A percentile compares a stretch with the other conserved stretches of the same genome.
Evolutionary conservation across 768 basidiomycete genomes (phyloP).

Genomic region (Pilatotrama ljubarskyi): DNA sequence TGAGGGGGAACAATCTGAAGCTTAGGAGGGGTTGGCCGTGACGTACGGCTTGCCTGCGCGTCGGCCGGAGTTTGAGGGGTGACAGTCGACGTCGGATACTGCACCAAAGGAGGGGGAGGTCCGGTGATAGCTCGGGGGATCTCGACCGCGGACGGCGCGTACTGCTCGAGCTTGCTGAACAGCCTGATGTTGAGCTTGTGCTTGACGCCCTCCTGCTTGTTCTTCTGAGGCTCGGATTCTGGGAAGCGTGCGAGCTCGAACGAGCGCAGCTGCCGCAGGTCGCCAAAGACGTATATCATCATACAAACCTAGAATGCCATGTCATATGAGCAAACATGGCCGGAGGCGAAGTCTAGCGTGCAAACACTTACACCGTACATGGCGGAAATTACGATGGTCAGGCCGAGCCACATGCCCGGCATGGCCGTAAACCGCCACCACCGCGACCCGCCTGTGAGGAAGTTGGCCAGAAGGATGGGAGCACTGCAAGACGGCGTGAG

Average conservation of each 20-base stretch:
- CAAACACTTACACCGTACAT: constrained; percentile 56
- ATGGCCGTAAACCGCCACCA: constrained; percentile 61
- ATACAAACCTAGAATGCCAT: constrained; percentile 47
- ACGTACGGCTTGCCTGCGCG: background rate
- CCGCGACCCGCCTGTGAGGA: constrained; percentile 48
- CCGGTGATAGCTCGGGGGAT: background rate
- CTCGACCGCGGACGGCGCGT: background rate
- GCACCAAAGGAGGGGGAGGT: constrained; percentile 1
- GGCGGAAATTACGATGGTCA: constrained; percentile 61
- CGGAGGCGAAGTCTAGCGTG: background rate
- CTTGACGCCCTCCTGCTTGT: background rate
- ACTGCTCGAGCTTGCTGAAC: background rate
- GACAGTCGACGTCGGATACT: background rate
- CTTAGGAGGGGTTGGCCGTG: constrained; percentile 5
- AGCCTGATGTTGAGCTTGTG: constrained; percentile 9
- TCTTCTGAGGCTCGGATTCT: background rate
- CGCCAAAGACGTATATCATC: constrained; percentile 79
- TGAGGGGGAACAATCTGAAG: constrained; percentile 9
- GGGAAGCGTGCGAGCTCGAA: constrained; percentile 64
- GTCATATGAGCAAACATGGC: background rate
- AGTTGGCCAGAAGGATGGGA: constrained; percentile 39
- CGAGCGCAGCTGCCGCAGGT: constrained; percentile 73
- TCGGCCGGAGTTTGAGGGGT: constrained; percentile 2
- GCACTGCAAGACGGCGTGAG: constrained; percentile 19
- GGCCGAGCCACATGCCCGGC: constrained; percentile 70